Conservation (phyloP, 805 yeast species). For the Candida nitratophila region DNA sequence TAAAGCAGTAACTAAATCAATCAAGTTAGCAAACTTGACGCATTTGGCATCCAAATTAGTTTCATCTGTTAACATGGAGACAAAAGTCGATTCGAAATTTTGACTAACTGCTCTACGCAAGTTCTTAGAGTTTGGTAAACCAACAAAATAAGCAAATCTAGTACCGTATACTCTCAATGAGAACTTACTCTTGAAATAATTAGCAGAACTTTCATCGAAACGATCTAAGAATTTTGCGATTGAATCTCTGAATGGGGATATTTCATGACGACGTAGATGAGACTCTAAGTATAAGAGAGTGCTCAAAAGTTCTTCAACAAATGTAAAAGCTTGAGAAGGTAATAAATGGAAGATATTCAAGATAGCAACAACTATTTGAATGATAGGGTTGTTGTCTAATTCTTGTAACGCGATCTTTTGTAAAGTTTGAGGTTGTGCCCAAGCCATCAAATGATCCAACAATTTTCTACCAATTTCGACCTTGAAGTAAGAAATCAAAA, state of each 20-base stretch:
- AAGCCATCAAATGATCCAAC: conserved; percentile 88
- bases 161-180: conserved; percentile 58
- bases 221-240: conserved; percentile 80
- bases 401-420: conserved; percentile 75
- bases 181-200: conserved; percentile 62
- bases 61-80: conserved; percentile 40
- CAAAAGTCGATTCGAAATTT: conserved; percentile 40
- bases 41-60: conserved; percentile 46
- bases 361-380: conserved; percentile 83
- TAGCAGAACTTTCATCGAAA: conserved; percentile 67
- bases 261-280: conserved; percentile 73
- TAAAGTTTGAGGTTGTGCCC: conserved; percentile 82
- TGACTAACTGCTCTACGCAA: conserved; percentile 50
- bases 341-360: conserved; percentile 84
- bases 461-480: conserved; percentile 94
- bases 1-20: conserved; percentile 57
- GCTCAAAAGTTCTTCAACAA: conserved; percentile 77
- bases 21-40: conserved; percentile 62
- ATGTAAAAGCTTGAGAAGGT: conserved; percentile 89
- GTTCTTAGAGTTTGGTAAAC: conserved; percentile 44
- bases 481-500: conserved; percentile 86
- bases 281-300: conserved; percentile 76
- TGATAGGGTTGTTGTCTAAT: conserved; percentile 70
- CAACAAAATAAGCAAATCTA: conserved; percentile 60
- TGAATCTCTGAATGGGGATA: conserved; percentile 88